These are phyloP conservation scores for Conringia planisiliqua DNA, from an alignment of 345 rosid genomes.

Conservation along the genomic window DNA sequence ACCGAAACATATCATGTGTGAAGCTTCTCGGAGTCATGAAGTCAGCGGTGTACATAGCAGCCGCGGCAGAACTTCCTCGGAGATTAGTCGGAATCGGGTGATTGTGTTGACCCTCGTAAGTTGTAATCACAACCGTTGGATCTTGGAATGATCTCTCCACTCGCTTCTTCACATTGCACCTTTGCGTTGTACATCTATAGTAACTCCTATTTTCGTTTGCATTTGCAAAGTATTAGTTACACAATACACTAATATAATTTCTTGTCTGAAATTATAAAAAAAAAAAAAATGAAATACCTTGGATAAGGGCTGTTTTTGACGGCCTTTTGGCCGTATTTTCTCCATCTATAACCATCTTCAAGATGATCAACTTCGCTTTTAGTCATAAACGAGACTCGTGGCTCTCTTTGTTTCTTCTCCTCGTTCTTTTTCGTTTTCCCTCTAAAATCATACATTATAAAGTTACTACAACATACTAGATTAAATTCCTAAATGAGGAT, in stretches of 20 bases:
- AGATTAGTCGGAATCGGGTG: conserved; percentile 70
- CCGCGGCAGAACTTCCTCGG: conserved; percentile 52
- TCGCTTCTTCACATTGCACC: conserved; percentile 80
- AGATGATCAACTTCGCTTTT: conserved; percentile 82
- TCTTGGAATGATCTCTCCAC: conserved; percentile 91
- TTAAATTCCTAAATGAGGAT: neutral
- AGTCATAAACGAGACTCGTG: conserved; percentile 81
- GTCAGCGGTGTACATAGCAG: conserved; percentile 43
- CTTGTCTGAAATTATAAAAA: neutral
- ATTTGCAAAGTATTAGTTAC: conserved; percentile 5
- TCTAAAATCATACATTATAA: conserved; percentile 24
- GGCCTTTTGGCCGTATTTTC: conserved; percentile 89
- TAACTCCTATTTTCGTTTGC: conserved; percentile 57
- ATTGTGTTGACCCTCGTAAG: conserved; percentile 89
- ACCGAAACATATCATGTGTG: conserved; percentile 39
- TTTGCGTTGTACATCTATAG: conserved; percentile 88
- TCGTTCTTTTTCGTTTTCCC: conserved; percentile 52
- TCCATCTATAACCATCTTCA: conserved; percentile 90
- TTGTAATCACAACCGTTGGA: conserved; percentile 83
- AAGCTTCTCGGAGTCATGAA: conserved; percentile 35
- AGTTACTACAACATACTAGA: neutral
- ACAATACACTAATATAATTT: neutral
- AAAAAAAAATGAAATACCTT: conserved; percentile 36
- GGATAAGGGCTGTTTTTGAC: conserved; percentile 78
- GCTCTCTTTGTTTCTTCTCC: conserved; percentile 59